Conservation (phyloP, 352 stramenopile species). For the Phytophthora niederhauseri region DNA sequence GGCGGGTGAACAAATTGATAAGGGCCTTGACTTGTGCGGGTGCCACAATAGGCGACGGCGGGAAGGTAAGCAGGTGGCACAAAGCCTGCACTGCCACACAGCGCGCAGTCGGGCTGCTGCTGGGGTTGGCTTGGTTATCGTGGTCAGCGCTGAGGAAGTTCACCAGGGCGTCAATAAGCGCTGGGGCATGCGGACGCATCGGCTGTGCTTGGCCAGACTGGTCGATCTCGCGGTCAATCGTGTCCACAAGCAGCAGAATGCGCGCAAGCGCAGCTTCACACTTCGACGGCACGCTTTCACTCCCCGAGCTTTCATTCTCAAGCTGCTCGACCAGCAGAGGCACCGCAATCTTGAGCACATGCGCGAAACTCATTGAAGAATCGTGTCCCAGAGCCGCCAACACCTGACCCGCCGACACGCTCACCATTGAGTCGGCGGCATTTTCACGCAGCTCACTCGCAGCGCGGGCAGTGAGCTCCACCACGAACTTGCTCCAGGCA, state of each 20-base stretch:
- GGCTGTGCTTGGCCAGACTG: constrained; percentile 71
- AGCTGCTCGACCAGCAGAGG: constrained; percentile 74
- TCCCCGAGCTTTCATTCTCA: constrained; percentile 30
- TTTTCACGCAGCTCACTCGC: constrained; percentile 69
- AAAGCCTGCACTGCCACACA: constrained; percentile 71
- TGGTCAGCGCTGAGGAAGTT: constrained; percentile 55
- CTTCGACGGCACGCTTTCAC: constrained; percentile 51
- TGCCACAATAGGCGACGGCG: constrained; percentile 78
- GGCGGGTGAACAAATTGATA: constrained; percentile 77
- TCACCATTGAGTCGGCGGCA: constrained; percentile 83
- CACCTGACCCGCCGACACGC: constrained; percentile 72
- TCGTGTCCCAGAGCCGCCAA: constrained; percentile 72
- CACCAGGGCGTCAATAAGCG: constrained; percentile 64
- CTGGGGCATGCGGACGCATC: constrained; percentile 72
- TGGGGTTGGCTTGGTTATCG: constrained; percentile 22
- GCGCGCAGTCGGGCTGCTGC: constrained; percentile 54
- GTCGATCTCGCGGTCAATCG: constrained; percentile 84
- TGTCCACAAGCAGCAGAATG: constrained; percentile 77
- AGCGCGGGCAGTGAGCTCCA: constrained; percentile 73
- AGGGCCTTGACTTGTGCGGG: constrained; percentile 63
- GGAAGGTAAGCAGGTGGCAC: constrained; percentile 78
- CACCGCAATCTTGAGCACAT: constrained; percentile 73
- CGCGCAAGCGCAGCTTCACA: constrained; percentile 73
- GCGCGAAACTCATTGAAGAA: constrained; percentile 64
- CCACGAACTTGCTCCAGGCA: constrained; percentile 88